Evolutionary conservation across 1,284 basidiomycete genomes (phyloP), one percentile per base, ranked within the genome.

Genomic region (Apiotrichum akiyoshidainum): DNA sequence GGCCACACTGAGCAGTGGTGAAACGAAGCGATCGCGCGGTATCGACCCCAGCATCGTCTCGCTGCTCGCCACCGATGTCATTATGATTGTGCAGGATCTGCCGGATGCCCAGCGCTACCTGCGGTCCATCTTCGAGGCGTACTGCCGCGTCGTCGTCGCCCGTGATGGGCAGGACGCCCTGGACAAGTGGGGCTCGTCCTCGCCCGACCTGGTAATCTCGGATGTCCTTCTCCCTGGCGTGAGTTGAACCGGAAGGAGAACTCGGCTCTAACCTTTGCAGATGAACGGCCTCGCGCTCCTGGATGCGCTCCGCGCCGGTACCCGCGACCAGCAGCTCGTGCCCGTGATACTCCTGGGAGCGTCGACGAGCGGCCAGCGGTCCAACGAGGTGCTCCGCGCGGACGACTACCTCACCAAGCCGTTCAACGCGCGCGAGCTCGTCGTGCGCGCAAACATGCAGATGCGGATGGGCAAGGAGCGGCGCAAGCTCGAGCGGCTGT

Each of bases 221-320:
- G 80, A 81, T 56, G 74, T 78, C 9, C 78, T 78, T 73, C 78
- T 80, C 76, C 78, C 78, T 6, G 64, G 67, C 34, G 66, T 73
- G 54, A 63, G 67, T 39, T n/a, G 13, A 6, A 35, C 21, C 26
- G n/a, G n/a, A n/a, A n/a, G n/a, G n/a, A n/a, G n/a, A 31, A 22
- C 7, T 19, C 6, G 59, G 21, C 58, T 35, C 17, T 11, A 31
- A 31, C 26, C 26, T 7, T 5, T 22, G 13, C 42, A 73, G 69
- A 58, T 74, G 16, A 68, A 69, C 41, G 74, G 74, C 1, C 68
- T 67, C 48, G 72, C 65, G 9, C 56, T 76, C 6, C 58, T 76
- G 12, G 42, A 46, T 1, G 68, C 63, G 0, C 49, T 76, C 11
- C 65, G 65, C 2, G 37, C 42, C 45, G 58, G 55, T 8, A 59